phyloP scores from a whole-genome alignment of 2,329 filamentous ascomycete species.

The Sporothrix variecibatus region DNA sequence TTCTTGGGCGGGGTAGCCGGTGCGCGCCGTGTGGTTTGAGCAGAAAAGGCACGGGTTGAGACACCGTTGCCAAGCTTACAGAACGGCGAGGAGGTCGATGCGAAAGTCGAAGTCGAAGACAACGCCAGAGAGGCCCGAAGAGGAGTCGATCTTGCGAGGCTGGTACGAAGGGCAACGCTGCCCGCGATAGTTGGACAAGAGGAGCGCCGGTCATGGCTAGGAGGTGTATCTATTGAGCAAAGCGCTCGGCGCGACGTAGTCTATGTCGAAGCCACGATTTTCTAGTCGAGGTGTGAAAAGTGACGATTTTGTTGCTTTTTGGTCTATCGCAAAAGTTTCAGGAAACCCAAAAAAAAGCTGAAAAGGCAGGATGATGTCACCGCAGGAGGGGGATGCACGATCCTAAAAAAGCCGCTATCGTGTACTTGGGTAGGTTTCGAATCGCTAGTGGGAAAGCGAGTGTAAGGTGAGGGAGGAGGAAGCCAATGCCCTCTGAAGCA shows the following conservation, averaged over 20 bases:
- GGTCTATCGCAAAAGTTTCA: not conserved
- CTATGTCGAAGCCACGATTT: not conserved
- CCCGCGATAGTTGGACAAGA: constrained; percentile 17
- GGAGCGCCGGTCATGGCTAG: constrained; percentile 25
- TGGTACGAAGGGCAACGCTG: not conserved
- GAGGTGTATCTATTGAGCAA: not conserved
- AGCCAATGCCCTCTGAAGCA: constrained; percentile 5
- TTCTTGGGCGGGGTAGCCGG: not conserved
- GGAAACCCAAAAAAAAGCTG: not conserved
- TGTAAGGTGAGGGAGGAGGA: not conserved
- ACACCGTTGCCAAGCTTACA: not conserved
- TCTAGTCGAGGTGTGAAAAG: not conserved
- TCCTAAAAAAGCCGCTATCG: constrained; percentile 23
- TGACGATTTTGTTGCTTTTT: not conserved
- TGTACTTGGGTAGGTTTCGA: not conserved
- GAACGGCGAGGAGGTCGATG: not conserved
- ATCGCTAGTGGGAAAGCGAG: constrained; percentile 15
- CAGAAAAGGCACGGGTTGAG: constrained; percentile 19
- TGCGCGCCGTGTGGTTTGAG: not conserved
- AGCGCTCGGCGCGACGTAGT: not conserved
- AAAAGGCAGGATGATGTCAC: constrained; percentile 24
- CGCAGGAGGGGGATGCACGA: constrained; percentile 3
- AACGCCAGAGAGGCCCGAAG: not conserved
- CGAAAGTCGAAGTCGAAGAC: not conserved
- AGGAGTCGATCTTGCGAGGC: not conserved